Evolutionary conservation across 1,139 yeast genomes (phyloP).

Genomic region (Diutina rugosa): DNA sequence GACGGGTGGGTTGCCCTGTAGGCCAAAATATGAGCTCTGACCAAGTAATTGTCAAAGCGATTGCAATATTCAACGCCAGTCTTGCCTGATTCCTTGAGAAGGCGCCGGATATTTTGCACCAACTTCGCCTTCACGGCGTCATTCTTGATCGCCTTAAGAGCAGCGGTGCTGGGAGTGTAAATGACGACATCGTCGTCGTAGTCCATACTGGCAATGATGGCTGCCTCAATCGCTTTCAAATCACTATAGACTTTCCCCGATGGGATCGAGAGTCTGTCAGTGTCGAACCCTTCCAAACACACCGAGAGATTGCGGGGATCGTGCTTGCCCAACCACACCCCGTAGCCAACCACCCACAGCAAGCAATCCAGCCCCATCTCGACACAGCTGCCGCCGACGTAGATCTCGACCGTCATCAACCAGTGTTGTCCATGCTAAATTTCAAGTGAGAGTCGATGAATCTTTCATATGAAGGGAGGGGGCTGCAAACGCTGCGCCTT

Average conservation of each 20-base stretch:
- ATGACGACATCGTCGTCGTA: background rate
- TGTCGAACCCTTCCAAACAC: background rate
- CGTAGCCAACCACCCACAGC: background rate
- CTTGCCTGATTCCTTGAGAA: background rate
- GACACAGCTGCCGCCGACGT: background rate
- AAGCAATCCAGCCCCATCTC: background rate
- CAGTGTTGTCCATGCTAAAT: background rate
- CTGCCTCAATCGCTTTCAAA: background rate
- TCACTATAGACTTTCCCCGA: background rate
- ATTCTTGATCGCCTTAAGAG: background rate
- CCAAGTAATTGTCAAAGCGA: background rate
- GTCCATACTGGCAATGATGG: background rate
- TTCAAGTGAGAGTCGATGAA: background rate
- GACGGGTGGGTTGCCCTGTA: background rate
- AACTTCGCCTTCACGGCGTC: background rate
- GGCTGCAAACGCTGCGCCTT: background rate
- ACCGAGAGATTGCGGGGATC: background rate
- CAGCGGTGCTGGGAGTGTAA: background rate
- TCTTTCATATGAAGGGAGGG: background rate
- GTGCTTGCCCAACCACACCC: background rate
- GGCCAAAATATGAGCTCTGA: background rate
- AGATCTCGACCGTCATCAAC: background rate
- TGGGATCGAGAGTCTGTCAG: background rate
- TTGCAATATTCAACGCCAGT: background rate
- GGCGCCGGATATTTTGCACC: background rate